These are phyloP conservation scores for Colletotrichum orbiculare DNA, from an alignment of 2,329 filamentous ascomycete species.

Conservation along the genomic window DNA sequence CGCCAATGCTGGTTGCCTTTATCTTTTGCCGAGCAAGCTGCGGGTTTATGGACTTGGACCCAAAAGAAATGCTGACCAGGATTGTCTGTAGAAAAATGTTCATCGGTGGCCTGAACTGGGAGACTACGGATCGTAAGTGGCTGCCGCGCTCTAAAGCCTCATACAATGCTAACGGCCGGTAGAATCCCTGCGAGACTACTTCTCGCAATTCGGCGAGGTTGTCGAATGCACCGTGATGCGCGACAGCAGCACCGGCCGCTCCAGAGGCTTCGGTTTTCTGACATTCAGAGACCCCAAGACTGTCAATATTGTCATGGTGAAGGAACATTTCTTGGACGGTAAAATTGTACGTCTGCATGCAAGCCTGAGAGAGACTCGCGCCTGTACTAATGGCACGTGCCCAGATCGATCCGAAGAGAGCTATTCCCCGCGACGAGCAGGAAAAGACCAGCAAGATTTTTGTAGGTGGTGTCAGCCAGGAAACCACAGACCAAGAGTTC, in stretches of 20 bases:
- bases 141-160: neutral
- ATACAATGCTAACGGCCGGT: slow-evolving; percentile 37
- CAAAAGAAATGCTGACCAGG: slow-evolving; percentile 17
- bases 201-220: slow-evolving; percentile 97
- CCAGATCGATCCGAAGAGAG: slow-evolving; percentile 97
- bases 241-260: slow-evolving; percentile 91
- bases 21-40: neutral
- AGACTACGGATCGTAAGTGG: slow-evolving; percentile 93
- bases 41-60: neutral
- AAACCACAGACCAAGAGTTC: slow-evolving; percentile 96
- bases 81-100: slow-evolving; percentile 89
- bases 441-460: slow-evolving; percentile 99
- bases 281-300: slow-evolving; percentile 98
- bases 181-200: slow-evolving; percentile 98
- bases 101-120: slow-evolving; percentile 98
- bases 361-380: too few species aligned
- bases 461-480: slow-evolving; percentile 96
- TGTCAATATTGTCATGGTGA: slow-evolving; percentile 99
- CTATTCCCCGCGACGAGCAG: slow-evolving; percentile 96
- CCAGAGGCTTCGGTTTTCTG: slow-evolving; percentile 95
- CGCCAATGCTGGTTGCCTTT: neutral
- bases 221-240: slow-evolving; percentile 99
- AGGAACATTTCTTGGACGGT: slow-evolving; percentile 96
- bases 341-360: slow-evolving; percentile 83
- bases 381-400: too few species aligned